Evolutionary conservation across 306 rosid species (phyloP).

Genomic region (Cicer pinnatifidum): DNA sequence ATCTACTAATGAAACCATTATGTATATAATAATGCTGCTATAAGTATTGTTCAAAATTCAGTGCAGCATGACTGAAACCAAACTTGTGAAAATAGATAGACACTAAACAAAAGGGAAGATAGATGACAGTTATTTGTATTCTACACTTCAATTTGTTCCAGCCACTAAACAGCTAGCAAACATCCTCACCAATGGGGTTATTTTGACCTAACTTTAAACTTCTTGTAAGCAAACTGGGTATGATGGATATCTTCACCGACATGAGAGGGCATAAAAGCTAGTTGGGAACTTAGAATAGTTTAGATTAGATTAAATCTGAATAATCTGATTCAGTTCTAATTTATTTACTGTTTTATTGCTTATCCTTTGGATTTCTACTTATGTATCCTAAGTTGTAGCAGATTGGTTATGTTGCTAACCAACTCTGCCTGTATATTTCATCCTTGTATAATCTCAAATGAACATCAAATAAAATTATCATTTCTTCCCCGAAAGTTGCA

Average conservation of each 20-base stretch:
- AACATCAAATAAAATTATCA: neutral
- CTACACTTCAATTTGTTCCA: neutral
- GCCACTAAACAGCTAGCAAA: neutral
- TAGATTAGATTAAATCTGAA: neutral
- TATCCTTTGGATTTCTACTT: neutral
- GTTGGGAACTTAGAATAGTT: neutral
- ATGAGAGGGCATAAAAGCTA: too few relatives aligned
- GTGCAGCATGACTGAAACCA: neutral
- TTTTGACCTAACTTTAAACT: neutral
- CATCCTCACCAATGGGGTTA: neutral
- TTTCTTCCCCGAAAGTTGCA: neutral
- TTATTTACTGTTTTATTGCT: constrained; percentile 5
- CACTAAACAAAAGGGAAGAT: neutral
- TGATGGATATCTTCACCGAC: neutral
- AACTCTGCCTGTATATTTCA: neutral
- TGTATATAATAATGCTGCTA: neutral
- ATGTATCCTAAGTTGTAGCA: neutral
- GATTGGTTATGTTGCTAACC: neutral
- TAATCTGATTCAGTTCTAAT: neutral
- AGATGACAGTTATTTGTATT: neutral
- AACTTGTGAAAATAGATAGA: neutral
- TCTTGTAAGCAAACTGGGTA: neutral
- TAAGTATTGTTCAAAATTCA: neutral
- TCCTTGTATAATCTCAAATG: neutral
- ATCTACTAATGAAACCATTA: neutral